Evolutionary conservation across 306 rosid species (phyloP).

Genomic region (Casuarina cunninghamiana): DNA sequence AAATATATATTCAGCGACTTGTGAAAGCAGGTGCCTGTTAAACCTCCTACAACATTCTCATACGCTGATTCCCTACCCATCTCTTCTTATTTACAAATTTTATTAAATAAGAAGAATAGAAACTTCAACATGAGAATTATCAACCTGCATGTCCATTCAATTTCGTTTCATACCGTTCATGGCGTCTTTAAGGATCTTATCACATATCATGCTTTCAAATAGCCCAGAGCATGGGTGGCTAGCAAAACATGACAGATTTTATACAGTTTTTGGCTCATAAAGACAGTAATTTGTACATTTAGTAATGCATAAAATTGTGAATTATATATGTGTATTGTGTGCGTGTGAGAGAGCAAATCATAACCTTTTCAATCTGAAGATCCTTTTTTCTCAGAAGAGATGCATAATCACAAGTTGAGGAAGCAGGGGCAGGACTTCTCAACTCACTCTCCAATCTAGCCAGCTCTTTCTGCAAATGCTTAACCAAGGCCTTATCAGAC

Average conservation of each 20-base stretch:
- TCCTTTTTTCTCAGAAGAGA: constrained; percentile 85
- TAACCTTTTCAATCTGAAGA: constrained; percentile 92
- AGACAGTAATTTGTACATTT: not conserved
- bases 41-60: not conserved
- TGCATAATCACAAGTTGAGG: constrained; percentile 63
- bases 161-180: not conserved
- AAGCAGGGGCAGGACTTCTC: constrained; percentile 64
- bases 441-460: constrained; percentile 96
- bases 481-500: constrained; percentile 98
- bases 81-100: not conserved
- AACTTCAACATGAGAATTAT: not conserved
- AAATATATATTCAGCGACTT: not conserved
- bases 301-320: constrained; percentile 14
- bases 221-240: not conserved
- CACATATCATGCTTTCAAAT: not conserved
- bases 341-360: not conserved
- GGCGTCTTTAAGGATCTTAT: not conserved
- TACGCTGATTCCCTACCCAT: not conserved
- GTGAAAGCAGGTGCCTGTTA: not conserved
- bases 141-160: not conserved
- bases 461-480: constrained; percentile 92
- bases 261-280: not conserved
- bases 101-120: not conserved
- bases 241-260: not conserved
- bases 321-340: constrained; percentile 10